Evolutionary conservation across 2,329 filamentous ascomycete genomes (phyloP).

Genomic region (Alternaria arborescens): DNA sequence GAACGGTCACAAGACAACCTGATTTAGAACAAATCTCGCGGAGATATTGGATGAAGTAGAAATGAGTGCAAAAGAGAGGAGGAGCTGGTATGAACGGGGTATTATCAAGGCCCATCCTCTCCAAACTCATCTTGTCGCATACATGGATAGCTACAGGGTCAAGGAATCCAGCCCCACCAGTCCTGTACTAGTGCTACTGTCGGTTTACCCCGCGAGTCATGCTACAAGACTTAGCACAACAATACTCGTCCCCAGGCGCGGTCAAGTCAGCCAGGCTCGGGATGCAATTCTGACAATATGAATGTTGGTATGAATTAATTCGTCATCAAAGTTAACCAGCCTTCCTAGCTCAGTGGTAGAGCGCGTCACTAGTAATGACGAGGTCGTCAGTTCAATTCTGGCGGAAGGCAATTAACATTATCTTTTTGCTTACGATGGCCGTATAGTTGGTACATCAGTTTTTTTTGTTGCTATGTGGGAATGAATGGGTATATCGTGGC

Average conservation of each 20-base stretch:
- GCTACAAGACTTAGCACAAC: not conserved
- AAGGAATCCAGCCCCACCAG: not conserved
- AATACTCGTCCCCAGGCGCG: too few species aligned
- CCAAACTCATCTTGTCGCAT: not conserved
- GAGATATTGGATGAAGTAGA: not conserved
- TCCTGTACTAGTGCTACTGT: not conserved
- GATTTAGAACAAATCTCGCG: too few species aligned
- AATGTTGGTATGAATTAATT: too few species aligned
- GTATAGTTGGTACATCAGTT: not conserved
- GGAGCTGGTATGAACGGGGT: not conserved
- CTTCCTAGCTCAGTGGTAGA: conserved; percentile 51
- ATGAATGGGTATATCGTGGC: not conserved
- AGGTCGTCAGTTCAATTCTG: conserved; percentile 52
- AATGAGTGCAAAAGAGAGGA: not conserved
- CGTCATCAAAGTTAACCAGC: conserved; percentile 7
- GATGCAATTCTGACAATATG: too few species aligned
- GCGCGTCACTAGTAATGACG: conserved; percentile 53
- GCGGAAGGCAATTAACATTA: conserved; percentile 35
- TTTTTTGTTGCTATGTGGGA: not conserved
- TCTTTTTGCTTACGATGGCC: not conserved
- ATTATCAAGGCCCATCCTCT: not conserved
- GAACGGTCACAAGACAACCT: too few species aligned
- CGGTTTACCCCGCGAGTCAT: not conserved
- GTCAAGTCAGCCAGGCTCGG: not conserved
- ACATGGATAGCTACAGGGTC: not conserved